A percentile compares a stretch with the other conserved stretches of the same genome.
Conservation (phyloP, 345 rosid genomes). For the Gynandropsis gynandra region DNA sequence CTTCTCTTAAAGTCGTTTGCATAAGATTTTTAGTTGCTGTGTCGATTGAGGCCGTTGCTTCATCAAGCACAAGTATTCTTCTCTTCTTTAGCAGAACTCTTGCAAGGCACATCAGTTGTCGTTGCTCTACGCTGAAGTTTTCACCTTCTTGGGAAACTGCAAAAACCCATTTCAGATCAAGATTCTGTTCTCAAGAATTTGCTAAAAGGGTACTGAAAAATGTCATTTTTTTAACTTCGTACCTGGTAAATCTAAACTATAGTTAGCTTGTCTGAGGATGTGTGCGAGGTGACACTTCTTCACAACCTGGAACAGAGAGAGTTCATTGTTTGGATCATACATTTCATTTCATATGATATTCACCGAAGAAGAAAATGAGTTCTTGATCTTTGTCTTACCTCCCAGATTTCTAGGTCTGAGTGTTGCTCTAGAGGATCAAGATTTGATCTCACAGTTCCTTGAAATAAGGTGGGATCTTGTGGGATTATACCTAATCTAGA, state of each 20-base stretch:
- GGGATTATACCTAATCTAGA: conserved; percentile 78
- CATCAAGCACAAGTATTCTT: conserved; percentile 67
- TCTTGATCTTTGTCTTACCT: conserved; percentile 4
- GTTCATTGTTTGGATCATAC: conserved; percentile 30
- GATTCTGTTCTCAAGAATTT: not conserved
- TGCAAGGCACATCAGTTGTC: conserved; percentile 81
- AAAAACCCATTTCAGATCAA: conserved; percentile 9
- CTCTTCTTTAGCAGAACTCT: conserved; percentile 64
- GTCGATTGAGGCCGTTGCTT: conserved; percentile 88
- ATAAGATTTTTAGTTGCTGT: conserved; percentile 73
- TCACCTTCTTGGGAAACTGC: conserved; percentile 84
- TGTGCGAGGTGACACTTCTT: conserved; percentile 31
- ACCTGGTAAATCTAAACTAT: conserved; percentile 50
- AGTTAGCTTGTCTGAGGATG: conserved; percentile 37
- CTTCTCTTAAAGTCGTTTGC: conserved; percentile 66
- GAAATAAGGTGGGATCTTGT: conserved; percentile 79
- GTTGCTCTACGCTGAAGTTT: conserved; percentile 93
- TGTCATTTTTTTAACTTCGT: not conserved
- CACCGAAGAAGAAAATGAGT: too few species aligned
- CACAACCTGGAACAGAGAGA: conserved; percentile 33
- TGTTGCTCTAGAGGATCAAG: conserved; percentile 77
- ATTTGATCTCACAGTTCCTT: conserved; percentile 73
- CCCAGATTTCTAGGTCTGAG: conserved; percentile 64
- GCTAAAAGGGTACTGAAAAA: not conserved
- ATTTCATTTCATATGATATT: conserved; percentile 22